Conservation (phyloP, 1,284 basidiomycete species). For the Lentinula novae-zelandiae region DNA sequence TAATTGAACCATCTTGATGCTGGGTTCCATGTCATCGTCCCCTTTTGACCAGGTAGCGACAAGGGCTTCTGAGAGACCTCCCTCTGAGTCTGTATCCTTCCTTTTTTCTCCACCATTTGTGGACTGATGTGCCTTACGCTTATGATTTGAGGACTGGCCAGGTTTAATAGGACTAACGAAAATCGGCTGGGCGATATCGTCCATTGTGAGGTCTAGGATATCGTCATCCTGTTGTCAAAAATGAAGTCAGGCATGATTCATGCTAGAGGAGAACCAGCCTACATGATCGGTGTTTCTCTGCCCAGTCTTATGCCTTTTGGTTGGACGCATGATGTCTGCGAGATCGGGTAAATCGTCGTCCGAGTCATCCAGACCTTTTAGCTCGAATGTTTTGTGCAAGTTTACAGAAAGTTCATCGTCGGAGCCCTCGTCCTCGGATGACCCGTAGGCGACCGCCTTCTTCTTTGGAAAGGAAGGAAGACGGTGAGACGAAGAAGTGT, state of each 20-base stretch:
- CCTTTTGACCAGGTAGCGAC: constrained; percentile 50
- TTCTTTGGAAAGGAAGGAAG: background rate
- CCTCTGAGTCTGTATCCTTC: constrained; percentile 4
- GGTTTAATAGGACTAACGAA: constrained; percentile 11
- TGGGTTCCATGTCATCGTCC: constrained; percentile 58
- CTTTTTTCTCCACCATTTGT: constrained; percentile 15
- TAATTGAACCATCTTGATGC: constrained; percentile 65
- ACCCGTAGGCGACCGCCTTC: constrained; percentile 14
- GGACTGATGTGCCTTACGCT: constrained; percentile 19
- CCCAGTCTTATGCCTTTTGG: constrained; percentile 22
- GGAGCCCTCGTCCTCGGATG: constrained; percentile 19
- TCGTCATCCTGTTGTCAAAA: too few species aligned
- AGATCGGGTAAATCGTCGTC: constrained; percentile 51
- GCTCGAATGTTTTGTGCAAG: constrained; percentile 24
- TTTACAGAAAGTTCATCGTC: constrained; percentile 1
- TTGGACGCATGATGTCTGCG: constrained; percentile 22
- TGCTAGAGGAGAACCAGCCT: background rate
- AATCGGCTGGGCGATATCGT: constrained; percentile 20
- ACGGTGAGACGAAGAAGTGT: constrained; percentile 15
- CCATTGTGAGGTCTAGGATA: constrained; percentile 20
- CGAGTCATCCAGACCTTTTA: constrained; percentile 29
- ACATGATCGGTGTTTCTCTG: constrained; percentile 17
- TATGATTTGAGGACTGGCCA: constrained; percentile 16
- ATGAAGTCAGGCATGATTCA: background rate
- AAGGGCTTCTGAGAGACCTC: constrained; percentile 36